Evolutionary conservation across 768 basidiomycete genomes (phyloP), one percentile per base, ranked within the genome.

Genomic region (Mycena floridula): DNA sequence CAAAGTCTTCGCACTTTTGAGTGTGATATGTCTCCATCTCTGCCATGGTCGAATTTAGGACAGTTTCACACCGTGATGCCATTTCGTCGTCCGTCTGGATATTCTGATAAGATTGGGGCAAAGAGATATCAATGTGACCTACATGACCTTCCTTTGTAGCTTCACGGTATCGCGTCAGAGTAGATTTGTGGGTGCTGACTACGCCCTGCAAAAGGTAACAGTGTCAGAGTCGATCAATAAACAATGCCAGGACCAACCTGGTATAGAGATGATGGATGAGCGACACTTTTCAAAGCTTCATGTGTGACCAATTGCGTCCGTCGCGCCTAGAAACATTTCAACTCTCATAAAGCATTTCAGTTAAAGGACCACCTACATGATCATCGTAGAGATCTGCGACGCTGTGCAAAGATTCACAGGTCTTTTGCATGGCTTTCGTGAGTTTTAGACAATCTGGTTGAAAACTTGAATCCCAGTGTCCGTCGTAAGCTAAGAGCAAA

Each of bases 11-110:
- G 6, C 60, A 57, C 59, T 89, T 86, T 59, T 89, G 85, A 0
- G 66, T 62, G 56, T 89, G 86, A 52, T 89, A 87, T 1, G 74
- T 79, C 40, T 88, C 85, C 70, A 92, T 81, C 66, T 93, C 89
- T 1, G 90, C 87, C 80, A 90, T 83, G 2, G 89, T 91, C 7
- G 80, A 81, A 59, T 93, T 92, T 22, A 94, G 66, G 6, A 91
- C 87, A 0, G 90, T 92, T 63, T 94, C 90, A 58, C 86, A 91
- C 16, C 90, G 77, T 3, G 78, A 72, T 2, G 80, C 79, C 50
- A 83, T 63, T 15, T 85, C 81, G 39, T 83, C 80, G 52, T 83
- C 70, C 12, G 72, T 59, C 81, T 85, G 56, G 23, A 21, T 22
- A 46, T 44, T 16, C 7, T 37, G 20, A 22, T 5, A 12, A 7